Base-by-base conservation (phyloP, 345 rosid species). In the Lepidium aucheri region DNA sequence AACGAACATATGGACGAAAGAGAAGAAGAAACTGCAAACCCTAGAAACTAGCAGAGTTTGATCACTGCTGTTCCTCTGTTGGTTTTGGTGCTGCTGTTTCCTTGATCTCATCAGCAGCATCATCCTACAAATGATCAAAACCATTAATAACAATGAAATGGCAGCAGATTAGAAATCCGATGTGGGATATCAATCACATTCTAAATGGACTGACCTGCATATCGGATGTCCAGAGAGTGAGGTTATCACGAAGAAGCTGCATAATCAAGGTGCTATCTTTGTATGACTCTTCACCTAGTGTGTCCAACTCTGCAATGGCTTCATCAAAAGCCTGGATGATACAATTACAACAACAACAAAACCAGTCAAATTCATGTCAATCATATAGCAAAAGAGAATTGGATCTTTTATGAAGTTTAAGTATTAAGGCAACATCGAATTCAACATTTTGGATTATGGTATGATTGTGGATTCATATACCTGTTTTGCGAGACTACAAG, bases 201-300 rank as follows among this genome's bases (percentile, higher is more conserved):
- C 22, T 20, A 20, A 1, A 41, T 52, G 6, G 8, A 49, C 40
- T 1, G 9, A 93, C 98, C 98, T 90, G 99, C 95, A 94, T 86
- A 55, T 94, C 96, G 9, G 97, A 94, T 52, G 99, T 94, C 99
- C 97, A 90, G 47, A 94, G 80, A 33, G 99, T 93, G 77, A 93
- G 99, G 63, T 93, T 93, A 71, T 93, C 99, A 8, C 97, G 96
- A 26, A 93, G 96, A 61, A 93, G 98, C 81, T 94, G 99, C 99
- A 88, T 94, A 79, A 93, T 93, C 83, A 93, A 80, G 54, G 97
- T 90, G 82, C 92, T 94, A 60, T 94, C 99, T 79, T 90, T 94
- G 87, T 94, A 94, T 4, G 99, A 94, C 68, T 94, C 99, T 78
- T 94, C 99, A 14, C 99, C 99, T 1, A 94, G 78, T 2, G 97